phyloP scores from a whole-genome alignment of 1,139 yeast species.

The Diutina pseudorugosa region DNA sequence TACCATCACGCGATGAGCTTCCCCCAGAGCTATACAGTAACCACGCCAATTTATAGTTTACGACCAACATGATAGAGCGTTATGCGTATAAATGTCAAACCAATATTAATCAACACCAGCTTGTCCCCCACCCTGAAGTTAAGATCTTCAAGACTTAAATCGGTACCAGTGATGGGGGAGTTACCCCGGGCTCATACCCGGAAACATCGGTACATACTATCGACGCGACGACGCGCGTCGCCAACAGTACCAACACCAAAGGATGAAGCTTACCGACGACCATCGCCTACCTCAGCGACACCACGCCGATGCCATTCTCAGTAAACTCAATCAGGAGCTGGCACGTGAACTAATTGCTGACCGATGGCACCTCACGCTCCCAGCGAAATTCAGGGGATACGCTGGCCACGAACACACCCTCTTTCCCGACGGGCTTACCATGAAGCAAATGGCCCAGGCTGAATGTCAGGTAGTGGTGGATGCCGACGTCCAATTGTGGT shows the following conservation, averaged over 20 bases:
- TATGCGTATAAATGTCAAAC: too few relatives aligned
- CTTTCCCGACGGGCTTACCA: constrained; percentile 41
- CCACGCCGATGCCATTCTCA: not conserved
- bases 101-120: too few relatives aligned
- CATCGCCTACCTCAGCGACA: not conserved
- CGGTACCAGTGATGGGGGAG: too few relatives aligned
- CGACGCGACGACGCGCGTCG: not conserved
- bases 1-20: not conserved
- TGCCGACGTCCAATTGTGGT: constrained; percentile 35
- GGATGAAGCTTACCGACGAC: not conserved
- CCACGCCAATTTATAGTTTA: too few relatives aligned
- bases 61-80: too few relatives aligned
- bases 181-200: not conserved
- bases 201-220: not conserved
- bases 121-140: too few relatives aligned
- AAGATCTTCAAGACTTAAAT: too few relatives aligned
- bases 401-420: not conserved
- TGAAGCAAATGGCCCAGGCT: constrained; percentile 59
- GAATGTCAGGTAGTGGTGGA: constrained; percentile 57
- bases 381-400: not conserved
- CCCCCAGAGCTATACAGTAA: too few relatives aligned
- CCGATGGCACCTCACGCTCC: not conserved
- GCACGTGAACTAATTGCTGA: not conserved
- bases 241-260: not conserved
- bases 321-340: not conserved